phyloP scores from a whole-genome alignment of 768 basidiomycete species.

The Boletus tomentosulus region DNA sequence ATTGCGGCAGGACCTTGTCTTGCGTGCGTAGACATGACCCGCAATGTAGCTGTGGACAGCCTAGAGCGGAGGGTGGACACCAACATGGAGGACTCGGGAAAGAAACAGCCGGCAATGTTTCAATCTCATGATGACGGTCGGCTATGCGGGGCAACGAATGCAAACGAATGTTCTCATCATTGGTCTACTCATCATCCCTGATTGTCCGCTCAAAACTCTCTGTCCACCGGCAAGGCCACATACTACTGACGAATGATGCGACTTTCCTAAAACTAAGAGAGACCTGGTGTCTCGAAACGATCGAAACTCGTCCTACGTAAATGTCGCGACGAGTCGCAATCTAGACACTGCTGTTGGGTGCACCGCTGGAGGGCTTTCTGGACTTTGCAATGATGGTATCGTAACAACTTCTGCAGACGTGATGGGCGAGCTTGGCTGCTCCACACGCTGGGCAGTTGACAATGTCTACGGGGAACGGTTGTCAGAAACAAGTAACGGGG shows the following conservation, averaged over 20 bases:
- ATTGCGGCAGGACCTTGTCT: constrained; percentile 45
- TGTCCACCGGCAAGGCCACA: background rate
- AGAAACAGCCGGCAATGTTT: background rate
- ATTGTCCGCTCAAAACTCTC: background rate
- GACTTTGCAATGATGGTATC: constrained; percentile 26
- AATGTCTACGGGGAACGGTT: constrained; percentile 53
- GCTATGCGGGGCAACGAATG: background rate
- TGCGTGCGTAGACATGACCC: constrained; percentile 35
- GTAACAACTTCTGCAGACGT: constrained; percentile 82
- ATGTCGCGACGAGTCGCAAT: background rate
- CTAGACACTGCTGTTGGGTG: background rate
- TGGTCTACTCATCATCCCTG: background rate
- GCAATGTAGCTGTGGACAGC: constrained; percentile 6
- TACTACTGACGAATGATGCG: background rate
- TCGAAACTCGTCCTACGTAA: background rate
- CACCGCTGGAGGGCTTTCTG: constrained; percentile 7
- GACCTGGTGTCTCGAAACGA: background rate
- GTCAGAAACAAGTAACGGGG: constrained; percentile 3
- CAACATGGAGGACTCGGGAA: constrained; percentile 18
- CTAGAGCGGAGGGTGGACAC: constrained; percentile 10
- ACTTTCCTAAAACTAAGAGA: background rate
- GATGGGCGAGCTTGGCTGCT: constrained; percentile 80
- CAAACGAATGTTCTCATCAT: background rate
- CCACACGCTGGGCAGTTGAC: constrained; percentile 91
- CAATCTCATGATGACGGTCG: background rate